Base-by-base conservation (phyloP, 495 filamentous ascomycete genomes). In the Rusavskia elegans region DNA sequence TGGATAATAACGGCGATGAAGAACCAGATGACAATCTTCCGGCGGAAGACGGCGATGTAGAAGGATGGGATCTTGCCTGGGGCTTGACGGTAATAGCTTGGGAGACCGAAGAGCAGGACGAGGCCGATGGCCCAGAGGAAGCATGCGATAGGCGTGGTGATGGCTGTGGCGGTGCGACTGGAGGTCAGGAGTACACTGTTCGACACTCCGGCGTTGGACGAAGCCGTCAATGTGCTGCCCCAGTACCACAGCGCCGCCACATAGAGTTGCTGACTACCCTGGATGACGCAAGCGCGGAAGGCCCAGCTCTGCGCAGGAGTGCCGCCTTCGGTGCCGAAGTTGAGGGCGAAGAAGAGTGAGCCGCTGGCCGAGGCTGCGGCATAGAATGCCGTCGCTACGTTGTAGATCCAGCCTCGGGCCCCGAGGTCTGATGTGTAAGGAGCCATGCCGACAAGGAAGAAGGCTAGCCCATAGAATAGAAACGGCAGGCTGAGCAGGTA, bases 191-290 rank as follows among this genome's bases (percentile, higher is more conserved):
- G 59, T 13, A 64, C 66, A 8, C 57, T 59, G n/a, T 59, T 46
- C 5, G 61, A 56, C 19, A 60, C 56, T 27, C 59, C 59, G 20
- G 41, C 60, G 52, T 50, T 50, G 52, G 52, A 59, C 30, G 40
- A 62, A 46, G 61, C 56, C 29, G 69, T 63, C 35, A 74, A 58
- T 42, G 64, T 61, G 38, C 65, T 67, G 17, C 79, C 81, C 81
- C 81, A 83, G 63, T 73, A 82, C 80, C 80, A 84, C 19, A 84
- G 71, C 16, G 65, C 69, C 7, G 74, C 71, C 54, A 76, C 71
- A 64, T 81, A 83, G 46, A 83, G 64, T 53, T 83, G 80, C 52
- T 80, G 76, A 17, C 76, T 74, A n/a, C 81, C 81, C 61, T 81
- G 76, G 53, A 83, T 75, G 37, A 75, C 57, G 61, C 77, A 75